Conservation (phyloP, 176 grass and related monocot genomes). For the Avena insularis region DNA sequence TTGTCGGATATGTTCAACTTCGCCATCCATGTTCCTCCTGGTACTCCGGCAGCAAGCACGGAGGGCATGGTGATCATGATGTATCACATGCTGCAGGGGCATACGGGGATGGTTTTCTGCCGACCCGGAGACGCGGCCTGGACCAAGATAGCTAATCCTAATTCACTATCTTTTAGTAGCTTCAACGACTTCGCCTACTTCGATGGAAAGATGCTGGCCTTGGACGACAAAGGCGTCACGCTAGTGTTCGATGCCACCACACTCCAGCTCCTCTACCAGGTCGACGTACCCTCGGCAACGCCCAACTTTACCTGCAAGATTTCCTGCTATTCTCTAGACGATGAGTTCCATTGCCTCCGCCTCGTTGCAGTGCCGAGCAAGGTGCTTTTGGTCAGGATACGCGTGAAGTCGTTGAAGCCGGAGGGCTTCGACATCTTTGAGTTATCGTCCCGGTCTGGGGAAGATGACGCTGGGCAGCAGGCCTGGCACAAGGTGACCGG, state of each 20-base stretch:
- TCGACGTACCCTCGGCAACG: background rate
- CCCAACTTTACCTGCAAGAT: background rate
- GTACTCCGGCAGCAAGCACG: background rate
- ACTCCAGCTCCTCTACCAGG: background rate
- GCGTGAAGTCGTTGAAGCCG: background rate
- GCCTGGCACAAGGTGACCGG: background rate
- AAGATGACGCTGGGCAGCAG: background rate
- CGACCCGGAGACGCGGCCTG: constrained; percentile 18
- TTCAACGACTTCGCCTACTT: constrained; percentile 7
- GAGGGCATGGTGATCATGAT: constrained; percentile 27
- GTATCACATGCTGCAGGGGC: background rate
- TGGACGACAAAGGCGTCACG: background rate
- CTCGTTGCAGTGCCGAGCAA: background rate
- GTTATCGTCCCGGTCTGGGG: background rate
- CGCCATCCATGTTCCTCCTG: background rate
- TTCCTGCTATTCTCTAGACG: background rate
- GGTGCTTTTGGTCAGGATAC: background rate
- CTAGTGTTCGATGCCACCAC: constrained; percentile 2
- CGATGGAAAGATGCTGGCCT: background rate
- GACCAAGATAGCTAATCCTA: background rate
- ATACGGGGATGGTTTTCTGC: constrained; percentile 12
- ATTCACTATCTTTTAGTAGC: background rate
- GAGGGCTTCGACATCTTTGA: background rate
- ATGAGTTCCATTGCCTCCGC: background rate
- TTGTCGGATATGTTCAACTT: background rate